Conservation (phyloP, 179 eudicot species). For the Drosera spatulata region DNA sequence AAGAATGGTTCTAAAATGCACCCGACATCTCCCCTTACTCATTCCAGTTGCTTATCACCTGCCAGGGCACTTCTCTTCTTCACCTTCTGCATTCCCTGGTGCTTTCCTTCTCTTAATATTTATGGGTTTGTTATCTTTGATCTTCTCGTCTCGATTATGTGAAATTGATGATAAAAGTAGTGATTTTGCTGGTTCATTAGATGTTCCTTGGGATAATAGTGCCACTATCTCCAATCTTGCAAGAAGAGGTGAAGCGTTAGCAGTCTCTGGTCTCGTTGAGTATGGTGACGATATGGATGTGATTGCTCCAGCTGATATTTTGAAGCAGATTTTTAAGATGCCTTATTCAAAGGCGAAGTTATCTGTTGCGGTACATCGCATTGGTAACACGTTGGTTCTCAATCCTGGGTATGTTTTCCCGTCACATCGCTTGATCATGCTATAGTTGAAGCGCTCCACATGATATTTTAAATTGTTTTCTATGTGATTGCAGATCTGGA, state of each 20-base stretch:
- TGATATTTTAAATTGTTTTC: not conserved
- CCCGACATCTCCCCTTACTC: too few species aligned
- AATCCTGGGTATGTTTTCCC: constrained; percentile 67
- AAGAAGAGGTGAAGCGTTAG: constrained; percentile 92
- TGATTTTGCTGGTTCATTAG: constrained; percentile 24
- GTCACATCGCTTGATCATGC: not conserved
- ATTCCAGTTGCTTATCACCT: too few species aligned
- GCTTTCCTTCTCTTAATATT: too few species aligned
- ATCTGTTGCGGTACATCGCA: constrained; percentile 87
- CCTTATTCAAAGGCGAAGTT: constrained; percentile 86
- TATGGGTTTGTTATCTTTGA: too few species aligned
- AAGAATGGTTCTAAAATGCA: too few species aligned
- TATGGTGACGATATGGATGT: constrained; percentile 91
- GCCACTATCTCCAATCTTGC: constrained; percentile 45
- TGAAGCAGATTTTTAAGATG: constrained; percentile 93
- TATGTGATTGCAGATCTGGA: constrained; percentile 61
- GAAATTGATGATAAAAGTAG: not conserved
- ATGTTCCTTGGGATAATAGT: constrained; percentile 60
- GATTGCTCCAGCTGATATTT: constrained; percentile 87
- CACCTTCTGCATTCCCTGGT: too few species aligned
- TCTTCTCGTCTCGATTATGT: not conserved
- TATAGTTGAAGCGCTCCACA: not conserved
- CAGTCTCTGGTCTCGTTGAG: constrained; percentile 83
- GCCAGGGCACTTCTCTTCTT: too few species aligned
- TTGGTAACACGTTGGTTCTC: constrained; percentile 75